Evolutionary conservation across 768 basidiomycete species (phyloP).

Genomic region (Russula brevipes): DNA sequence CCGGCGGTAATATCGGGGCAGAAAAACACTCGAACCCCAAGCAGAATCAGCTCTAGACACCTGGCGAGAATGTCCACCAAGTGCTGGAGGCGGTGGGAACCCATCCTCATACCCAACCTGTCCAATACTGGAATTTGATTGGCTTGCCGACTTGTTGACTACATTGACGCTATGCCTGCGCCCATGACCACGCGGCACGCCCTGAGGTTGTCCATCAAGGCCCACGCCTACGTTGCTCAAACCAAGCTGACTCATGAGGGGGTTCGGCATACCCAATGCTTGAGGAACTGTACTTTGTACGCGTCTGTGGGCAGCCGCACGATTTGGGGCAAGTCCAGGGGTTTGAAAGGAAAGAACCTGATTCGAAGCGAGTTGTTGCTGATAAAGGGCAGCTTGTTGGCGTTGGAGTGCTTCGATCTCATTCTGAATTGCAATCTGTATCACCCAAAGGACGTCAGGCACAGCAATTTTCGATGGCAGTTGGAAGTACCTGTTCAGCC

Average conservation of each 20-base stretch:
- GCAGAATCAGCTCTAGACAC: slow-evolving; percentile 73
- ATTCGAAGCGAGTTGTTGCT: slow-evolving; percentile 85
- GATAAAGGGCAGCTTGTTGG: slow-evolving; percentile 85
- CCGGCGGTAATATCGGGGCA: background rate
- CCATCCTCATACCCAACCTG: slow-evolving; percentile 79
- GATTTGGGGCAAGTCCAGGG: slow-evolving; percentile 63
- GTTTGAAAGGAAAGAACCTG: slow-evolving; percentile 78
- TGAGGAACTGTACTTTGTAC: slow-evolving; percentile 82
- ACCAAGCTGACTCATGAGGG: slow-evolving; percentile 66
- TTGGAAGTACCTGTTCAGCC: slow-evolving; percentile 78
- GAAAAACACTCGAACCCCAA: slow-evolving; percentile 80
- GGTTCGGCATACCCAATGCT: slow-evolving; percentile 39
- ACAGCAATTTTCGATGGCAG: background rate
- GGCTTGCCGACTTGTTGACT: slow-evolving; percentile 63
- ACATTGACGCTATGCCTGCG: slow-evolving; percentile 90
- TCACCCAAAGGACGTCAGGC: slow-evolving; percentile 9
- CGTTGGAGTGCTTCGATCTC: slow-evolving; percentile 89
- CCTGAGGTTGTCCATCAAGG: slow-evolving; percentile 59
- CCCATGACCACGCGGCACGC: slow-evolving; percentile 78
- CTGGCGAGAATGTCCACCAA: slow-evolving; percentile 70
- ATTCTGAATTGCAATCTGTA: slow-evolving; percentile 78
- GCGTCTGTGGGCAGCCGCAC: slow-evolving; percentile 60
- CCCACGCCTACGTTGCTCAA: slow-evolving; percentile 52
- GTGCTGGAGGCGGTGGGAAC: slow-evolving; percentile 53
- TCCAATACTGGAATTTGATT: slow-evolving; percentile 44